phyloP scores from a whole-genome alignment of 257 asterid genomes.

The Oldenlandia corymbosa region DNA sequence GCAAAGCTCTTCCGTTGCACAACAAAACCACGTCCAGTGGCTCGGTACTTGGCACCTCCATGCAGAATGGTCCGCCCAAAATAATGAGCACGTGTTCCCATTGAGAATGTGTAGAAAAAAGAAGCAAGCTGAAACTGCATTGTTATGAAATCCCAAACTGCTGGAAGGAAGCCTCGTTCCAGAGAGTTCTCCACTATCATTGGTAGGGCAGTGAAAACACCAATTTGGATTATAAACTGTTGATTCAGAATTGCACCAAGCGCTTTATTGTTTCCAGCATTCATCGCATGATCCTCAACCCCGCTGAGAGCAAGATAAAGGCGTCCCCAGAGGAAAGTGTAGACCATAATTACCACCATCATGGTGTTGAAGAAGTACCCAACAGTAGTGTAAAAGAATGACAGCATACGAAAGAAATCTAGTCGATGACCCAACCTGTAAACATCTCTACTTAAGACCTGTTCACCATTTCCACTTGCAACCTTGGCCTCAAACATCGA shows the following conservation, averaged over 20 bases:
- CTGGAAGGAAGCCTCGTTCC: slow-evolving; percentile 78
- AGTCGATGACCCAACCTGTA: slow-evolving; percentile 89
- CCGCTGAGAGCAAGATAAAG: slow-evolving; percentile 88
- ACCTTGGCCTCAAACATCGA: slow-evolving; percentile 98
- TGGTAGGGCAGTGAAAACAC: slow-evolving; percentile 84
- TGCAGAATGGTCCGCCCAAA: slow-evolving; percentile 90
- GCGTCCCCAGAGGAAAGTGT: slow-evolving; percentile 82
- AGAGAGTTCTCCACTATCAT: slow-evolving; percentile 89
- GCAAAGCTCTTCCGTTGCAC: slow-evolving; percentile 82
- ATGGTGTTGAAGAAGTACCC: slow-evolving; percentile 82
- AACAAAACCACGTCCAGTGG: slow-evolving; percentile 95
- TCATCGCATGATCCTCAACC: slow-evolving; percentile 42
- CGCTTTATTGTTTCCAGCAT: slow-evolving; percentile 56
- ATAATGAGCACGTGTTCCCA: slow-evolving; percentile 92
- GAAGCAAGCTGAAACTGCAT: slow-evolving; percentile 88
- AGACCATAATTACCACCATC: slow-evolving; percentile 80
- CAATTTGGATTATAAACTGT: slow-evolving; percentile 83
- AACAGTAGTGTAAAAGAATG: slow-evolving; percentile 82
- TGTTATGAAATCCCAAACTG: slow-evolving; percentile 82
- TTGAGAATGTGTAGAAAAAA: slow-evolving; percentile 68
- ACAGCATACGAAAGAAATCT: slow-evolving; percentile 95
- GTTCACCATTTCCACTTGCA: slow-evolving; percentile 97
- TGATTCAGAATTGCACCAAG: slow-evolving; percentile 82
- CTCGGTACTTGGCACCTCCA: slow-evolving; percentile 95
- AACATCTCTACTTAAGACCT: slow-evolving; percentile 85